Evolutionary conservation across 78 protist species (phyloP).

Genomic region (Protostelium mycophagum): DNA sequence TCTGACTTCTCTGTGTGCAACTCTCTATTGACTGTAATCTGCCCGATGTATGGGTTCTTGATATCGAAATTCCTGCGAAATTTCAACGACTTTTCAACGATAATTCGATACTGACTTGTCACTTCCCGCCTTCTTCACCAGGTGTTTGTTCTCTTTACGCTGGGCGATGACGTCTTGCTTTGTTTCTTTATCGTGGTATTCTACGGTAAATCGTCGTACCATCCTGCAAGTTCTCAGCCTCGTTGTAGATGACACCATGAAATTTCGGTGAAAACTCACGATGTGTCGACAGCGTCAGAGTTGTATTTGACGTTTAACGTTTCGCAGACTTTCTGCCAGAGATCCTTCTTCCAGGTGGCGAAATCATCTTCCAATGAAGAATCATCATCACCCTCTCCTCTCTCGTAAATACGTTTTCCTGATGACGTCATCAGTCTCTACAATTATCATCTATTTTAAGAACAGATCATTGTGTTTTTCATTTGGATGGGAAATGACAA

Average conservation of each 20-base stretch:
- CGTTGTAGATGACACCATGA: not conserved
- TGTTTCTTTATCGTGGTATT: not conserved
- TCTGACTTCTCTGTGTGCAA: conserved; percentile 45
- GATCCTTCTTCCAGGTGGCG: conserved; percentile 63
- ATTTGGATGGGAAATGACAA: too few relatives aligned
- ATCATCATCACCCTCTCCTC: conserved; percentile 91
- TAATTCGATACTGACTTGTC: not conserved
- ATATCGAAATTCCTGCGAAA: conserved; percentile 33
- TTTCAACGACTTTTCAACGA: too few relatives aligned
- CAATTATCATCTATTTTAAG: not conserved
- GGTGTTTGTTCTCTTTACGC: not conserved
- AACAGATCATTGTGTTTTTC: too few relatives aligned
- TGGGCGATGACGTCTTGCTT: not conserved
- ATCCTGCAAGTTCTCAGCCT: not conserved
- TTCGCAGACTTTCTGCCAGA: conserved; percentile 60
- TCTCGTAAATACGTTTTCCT: conserved; percentile 31
- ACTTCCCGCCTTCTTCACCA: not conserved
- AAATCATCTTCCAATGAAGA: conserved; percentile 83
- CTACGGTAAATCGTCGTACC: not conserved
- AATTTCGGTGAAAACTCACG: not conserved
- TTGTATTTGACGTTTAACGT: conserved; percentile 25
- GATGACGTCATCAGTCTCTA: not conserved
- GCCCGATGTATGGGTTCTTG: conserved; percentile 68
- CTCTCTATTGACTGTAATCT: conserved; percentile 58
- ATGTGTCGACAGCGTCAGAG: conserved; percentile 26